Conservation (phyloP, 768 basidiomycete genomes). For the Pilatotrama ljubarskyi region DNA sequence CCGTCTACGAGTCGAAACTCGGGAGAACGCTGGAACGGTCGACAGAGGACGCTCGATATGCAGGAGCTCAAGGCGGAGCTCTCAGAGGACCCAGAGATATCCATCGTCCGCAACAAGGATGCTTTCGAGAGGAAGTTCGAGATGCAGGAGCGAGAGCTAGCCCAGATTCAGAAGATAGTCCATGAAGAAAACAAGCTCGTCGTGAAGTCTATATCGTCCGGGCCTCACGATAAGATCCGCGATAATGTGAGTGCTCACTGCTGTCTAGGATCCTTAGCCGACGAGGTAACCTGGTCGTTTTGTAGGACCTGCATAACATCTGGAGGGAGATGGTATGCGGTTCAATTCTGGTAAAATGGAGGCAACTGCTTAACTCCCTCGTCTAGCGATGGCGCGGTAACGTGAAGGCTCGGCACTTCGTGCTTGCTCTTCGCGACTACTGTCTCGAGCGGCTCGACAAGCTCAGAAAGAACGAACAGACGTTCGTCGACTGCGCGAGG, state of each 20-base stretch:
- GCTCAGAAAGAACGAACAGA: conserved; percentile 10
- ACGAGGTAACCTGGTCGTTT: background rate
- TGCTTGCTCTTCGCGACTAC: conserved; percentile 42
- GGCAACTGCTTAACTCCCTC: background rate
- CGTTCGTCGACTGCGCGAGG: conserved; percentile 4
- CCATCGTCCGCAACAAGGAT: conserved; percentile 41
- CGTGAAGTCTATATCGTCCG: conserved; percentile 40
- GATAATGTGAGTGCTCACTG: conserved; percentile 34
- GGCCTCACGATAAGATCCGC: conserved; percentile 46
- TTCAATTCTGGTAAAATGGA: background rate
- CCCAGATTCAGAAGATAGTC: conserved; percentile 31
- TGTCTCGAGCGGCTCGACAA: conserved; percentile 29
- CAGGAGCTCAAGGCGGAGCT: conserved; percentile 11
- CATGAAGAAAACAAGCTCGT: conserved; percentile 39
- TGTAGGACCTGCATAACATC: conserved; percentile 46
- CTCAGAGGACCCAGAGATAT: conserved; percentile 24
- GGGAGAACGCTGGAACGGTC: background rate
- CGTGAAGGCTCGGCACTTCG: conserved; percentile 53
- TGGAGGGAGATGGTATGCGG: conserved; percentile 54
- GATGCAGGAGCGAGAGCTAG: conserved; percentile 43
- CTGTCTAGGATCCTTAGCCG: background rate
- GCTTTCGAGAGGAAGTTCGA: conserved; percentile 49
- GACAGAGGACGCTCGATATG: conserved; percentile 1
- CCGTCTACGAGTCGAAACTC: background rate
- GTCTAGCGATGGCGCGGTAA: conserved; percentile 51